These are phyloP conservation scores for Fusarium cicatricum DNA, from an alignment of 2,329 filamentous ascomycete species.

Conservation along the genomic window DNA sequence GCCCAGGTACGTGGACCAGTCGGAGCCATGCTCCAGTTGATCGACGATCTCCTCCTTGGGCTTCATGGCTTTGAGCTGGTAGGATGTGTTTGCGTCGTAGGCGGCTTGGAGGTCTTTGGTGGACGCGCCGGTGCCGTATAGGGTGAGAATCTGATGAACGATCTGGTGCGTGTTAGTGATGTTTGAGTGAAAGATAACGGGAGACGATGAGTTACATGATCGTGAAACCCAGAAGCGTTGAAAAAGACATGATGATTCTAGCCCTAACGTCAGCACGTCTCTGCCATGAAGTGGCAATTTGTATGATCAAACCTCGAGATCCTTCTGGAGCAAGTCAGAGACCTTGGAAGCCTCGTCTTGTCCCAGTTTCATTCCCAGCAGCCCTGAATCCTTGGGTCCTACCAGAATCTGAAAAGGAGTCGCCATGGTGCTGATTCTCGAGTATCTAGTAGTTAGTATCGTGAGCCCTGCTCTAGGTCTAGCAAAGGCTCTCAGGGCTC, in stretches of 20 bases:
- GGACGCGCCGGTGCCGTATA: constrained; percentile 78
- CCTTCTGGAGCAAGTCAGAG: constrained; percentile 76
- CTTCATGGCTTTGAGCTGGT: constrained; percentile 67
- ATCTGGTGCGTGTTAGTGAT: constrained; percentile 54
- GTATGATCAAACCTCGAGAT: constrained; percentile 63
- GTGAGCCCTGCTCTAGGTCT: constrained; percentile 5
- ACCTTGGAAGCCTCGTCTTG: constrained; percentile 68
- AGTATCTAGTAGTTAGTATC: constrained; percentile 8
- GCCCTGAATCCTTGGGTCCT: constrained; percentile 57
- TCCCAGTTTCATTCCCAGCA: constrained; percentile 57
- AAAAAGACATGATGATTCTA: constrained; percentile 78
- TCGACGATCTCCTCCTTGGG: constrained; percentile 59
- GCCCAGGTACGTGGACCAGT: constrained; percentile 67
- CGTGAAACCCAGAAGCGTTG: constrained; percentile 78
- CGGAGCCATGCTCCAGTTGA: constrained; percentile 63
- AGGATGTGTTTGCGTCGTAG: constrained; percentile 70
- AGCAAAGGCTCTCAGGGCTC: constrained; percentile 20
- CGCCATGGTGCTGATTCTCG: constrained; percentile 49
- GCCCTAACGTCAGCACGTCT: constrained; percentile 1
- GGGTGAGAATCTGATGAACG: constrained; percentile 76
- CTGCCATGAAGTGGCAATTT: background rate
- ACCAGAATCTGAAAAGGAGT: constrained; percentile 59
- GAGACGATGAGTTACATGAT: constrained; percentile 65
- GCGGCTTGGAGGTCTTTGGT: constrained; percentile 65
- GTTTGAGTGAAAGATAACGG: background rate